Conservation (phyloP, 176 grass and related monocot genomes). For the Triticum urartu region DNA sequence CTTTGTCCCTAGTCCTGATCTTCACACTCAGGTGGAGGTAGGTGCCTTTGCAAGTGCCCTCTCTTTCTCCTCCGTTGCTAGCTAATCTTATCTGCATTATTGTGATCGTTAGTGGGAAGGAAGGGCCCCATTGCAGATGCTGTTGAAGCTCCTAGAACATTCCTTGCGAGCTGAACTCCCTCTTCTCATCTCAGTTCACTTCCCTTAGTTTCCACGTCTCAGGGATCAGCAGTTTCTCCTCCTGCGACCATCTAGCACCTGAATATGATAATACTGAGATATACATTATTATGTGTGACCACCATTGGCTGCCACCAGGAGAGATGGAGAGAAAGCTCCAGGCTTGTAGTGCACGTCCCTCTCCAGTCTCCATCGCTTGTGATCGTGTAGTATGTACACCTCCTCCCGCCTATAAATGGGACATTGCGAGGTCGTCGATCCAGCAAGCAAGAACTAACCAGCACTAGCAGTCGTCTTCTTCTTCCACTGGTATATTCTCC, state of each 20-base stretch:
- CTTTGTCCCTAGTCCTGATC: not conserved
- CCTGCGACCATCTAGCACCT: not conserved
- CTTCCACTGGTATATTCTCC: not conserved
- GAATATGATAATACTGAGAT: not conserved
- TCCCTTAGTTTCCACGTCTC: slow-evolving; percentile 50
- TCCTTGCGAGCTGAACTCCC: not conserved
- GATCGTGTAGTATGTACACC: not conserved
- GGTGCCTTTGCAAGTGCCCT: not conserved
- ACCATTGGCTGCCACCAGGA: not conserved
- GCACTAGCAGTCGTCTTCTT: not conserved
- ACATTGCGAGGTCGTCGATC: not conserved
- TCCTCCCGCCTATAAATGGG: slow-evolving; percentile 41
- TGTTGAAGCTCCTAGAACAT: slow-evolving; percentile 46
- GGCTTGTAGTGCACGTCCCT: slow-evolving; percentile 33
- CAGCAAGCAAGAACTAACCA: not conserved
- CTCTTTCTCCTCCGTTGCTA: not conserved
- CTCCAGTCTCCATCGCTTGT: slow-evolving; percentile 12
- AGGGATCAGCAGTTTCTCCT: slow-evolving; percentile 16
- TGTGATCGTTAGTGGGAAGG: slow-evolving; percentile 28
- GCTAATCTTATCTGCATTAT: slow-evolving; percentile 22
- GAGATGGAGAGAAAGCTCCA: slow-evolving; percentile 14
- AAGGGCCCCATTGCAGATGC: slow-evolving; percentile 18
- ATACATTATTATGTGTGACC: slow-evolving; percentile 31
- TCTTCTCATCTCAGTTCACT: slow-evolving; percentile 15
- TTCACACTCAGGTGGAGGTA: not conserved